Evolutionary conservation across 768 basidiomycete species (phyloP).

Genomic region (Melanogaster broomeanus): DNA sequence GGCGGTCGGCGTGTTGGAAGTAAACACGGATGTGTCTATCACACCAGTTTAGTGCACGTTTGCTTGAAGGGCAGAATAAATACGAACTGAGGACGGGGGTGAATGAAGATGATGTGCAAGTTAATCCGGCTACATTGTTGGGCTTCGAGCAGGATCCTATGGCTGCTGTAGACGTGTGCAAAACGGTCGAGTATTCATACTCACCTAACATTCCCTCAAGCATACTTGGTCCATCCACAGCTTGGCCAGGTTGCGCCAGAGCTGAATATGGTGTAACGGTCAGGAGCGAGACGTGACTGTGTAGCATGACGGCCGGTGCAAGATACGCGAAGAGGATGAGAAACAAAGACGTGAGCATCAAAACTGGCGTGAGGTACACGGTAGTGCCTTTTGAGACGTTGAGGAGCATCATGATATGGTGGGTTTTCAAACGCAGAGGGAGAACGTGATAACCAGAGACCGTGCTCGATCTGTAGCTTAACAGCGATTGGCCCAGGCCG

Average conservation of each 20-base stretch:
- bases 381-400: slow-evolving; percentile 68
- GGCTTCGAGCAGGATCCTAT: slow-evolving; percentile 68
- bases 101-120: slow-evolving; percentile 56
- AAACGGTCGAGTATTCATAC: slow-evolving; percentile 11
- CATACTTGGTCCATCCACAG: slow-evolving; percentile 66
- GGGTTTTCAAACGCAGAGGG: neutral
- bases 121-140: slow-evolving; percentile 48
- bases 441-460: slow-evolving; percentile 10
- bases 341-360: slow-evolving; percentile 65
- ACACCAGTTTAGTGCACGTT: neutral
- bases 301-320: slow-evolving; percentile 63
- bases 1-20: slow-evolving; percentile 53
- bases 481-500: slow-evolving; percentile 19
- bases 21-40: slow-evolving; percentile 67
- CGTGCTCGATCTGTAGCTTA: slow-evolving; percentile 18
- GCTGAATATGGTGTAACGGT: slow-evolving; percentile 58
- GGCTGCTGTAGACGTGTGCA: slow-evolving; percentile 1
- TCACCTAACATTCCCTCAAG: slow-evolving; percentile 70
- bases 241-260: slow-evolving; percentile 37
- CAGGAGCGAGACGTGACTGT: slow-evolving; percentile 63
- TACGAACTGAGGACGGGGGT: slow-evolving; percentile 63
- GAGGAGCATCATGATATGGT: slow-evolving; percentile 57
- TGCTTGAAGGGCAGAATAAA: neutral
- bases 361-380: slow-evolving; percentile 65
- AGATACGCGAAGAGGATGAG: slow-evolving; percentile 68